These are phyloP conservation scores for Calonectria montana DNA, from an alignment of 2,329 filamentous ascomycete genomes.

Conservation along the genomic window DNA sequence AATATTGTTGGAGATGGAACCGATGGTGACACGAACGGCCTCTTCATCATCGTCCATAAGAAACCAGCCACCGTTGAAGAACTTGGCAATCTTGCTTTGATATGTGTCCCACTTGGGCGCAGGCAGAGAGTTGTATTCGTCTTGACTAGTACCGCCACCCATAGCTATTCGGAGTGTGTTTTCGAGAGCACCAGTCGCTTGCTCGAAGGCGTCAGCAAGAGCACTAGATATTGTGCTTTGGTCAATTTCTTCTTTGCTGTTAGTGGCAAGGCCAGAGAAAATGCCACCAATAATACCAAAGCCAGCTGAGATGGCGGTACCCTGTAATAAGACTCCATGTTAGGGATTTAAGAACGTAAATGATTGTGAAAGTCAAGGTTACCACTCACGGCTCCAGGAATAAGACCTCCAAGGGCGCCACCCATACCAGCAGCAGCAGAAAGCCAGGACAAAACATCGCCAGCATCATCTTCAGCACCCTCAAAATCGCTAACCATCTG, in stretches of 20 bases:
- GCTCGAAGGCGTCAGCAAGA: neutral
- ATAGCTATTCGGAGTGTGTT: neutral
- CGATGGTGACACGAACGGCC: neutral
- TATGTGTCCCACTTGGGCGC: neutral
- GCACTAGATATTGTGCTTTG: neutral
- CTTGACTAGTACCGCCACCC: neutral
- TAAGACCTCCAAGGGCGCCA: neutral
- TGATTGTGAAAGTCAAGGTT: neutral
- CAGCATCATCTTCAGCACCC: neutral
- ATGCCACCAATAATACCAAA: neutral
- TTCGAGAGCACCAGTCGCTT: neutral
- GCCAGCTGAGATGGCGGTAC: neutral
- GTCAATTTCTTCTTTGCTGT: neutral
- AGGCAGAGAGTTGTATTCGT: neutral
- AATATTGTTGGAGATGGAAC: constrained; percentile 16
- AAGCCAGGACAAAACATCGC: neutral
- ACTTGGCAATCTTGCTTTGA: neutral
- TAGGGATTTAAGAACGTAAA: neutral
- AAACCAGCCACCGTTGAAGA: neutral
- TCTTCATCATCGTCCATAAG: constrained; percentile 15
- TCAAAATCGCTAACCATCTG: constrained; percentile 3
- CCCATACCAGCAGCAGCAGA: neutral
- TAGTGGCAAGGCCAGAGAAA: neutral
- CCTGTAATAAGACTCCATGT: neutral
- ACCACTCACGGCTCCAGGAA: neutral